Evolutionary conservation across 2,329 filamentous ascomycete genomes (phyloP), one percentile per base, ranked within the genome.

Genomic region (Fusarium pilosicola): DNA sequence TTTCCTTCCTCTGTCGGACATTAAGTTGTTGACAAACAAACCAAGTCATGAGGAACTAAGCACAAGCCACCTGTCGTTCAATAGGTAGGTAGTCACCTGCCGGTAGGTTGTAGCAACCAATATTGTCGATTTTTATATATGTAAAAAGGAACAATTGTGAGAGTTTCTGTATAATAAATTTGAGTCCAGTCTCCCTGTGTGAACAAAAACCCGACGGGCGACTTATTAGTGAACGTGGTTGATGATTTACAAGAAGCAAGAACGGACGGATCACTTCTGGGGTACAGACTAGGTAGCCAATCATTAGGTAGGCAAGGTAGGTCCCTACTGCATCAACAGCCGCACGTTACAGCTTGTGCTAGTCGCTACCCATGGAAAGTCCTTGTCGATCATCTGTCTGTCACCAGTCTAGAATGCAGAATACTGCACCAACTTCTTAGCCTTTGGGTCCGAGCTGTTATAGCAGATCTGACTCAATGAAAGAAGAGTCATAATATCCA

Each of bases 321-420:
- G 13, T 34, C 14, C 24, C 24, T 30, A 39, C 59, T 51, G 30
- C 48, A 34, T 34, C 55, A 73, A 71, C 67, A 70, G 74, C 70
- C 69, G 70, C 69, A 70, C 59, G 59, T 68, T 63, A 34, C 64
- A 68, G 64, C 66, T 58, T 42, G 30, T 65, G 52, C 55, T 68
- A 74, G 65, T 56, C 61, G 46, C 51, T 57, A 63, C 64, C 64
- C 64, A 61, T 64, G 64, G 72, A 75, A 68, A 63, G 57, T 41
- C 62, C 57, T 58, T 61, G 75, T 74, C 64, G 73, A 77, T 77
- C 74, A 58, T 65, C 48, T 67, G 48, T 60, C 38, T 72, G 51
- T 62, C 38, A 65, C 74, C 41, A 57, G 30, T 18, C 30, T 26
- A 30, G 39, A 34, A 38, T 45, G 15, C 38, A 45, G 49, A 36